phyloP scores from a whole-genome alignment of 139 green algal species.

The Micractinium sp. region DNA sequence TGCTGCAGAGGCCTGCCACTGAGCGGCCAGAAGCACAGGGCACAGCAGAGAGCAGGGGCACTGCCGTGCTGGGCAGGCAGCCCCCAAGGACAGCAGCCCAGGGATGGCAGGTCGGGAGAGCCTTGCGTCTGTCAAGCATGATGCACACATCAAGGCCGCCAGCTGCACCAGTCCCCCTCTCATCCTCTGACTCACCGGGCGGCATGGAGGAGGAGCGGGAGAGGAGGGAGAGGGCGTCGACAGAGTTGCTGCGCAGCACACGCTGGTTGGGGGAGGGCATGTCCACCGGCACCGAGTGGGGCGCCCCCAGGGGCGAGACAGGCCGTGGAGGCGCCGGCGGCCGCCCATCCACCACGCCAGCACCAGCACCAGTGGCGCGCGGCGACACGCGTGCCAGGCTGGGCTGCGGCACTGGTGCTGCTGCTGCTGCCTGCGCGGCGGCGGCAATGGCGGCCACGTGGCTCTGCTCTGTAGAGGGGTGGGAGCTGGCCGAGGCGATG shows the following conservation, averaged over 20 bases:
- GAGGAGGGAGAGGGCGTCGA: constrained; percentile 22
- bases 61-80: neutral
- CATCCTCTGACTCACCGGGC: neutral
- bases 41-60: too few relatives aligned
- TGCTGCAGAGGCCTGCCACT: neutral
- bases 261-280: constrained; percentile 18
- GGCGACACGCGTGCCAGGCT: neutral
- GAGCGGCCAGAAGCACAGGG: neutral
- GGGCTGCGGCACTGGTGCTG: neutral
- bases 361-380: neutral
- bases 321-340: neutral
- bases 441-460: neutral
- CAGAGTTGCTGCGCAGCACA: constrained; percentile 10
- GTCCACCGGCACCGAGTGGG: neutral
- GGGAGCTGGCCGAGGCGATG: neutral
- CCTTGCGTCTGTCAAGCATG: neutral
- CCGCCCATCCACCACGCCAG: neutral
- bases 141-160: neutral
- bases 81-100: neutral
- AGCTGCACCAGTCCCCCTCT: neutral
- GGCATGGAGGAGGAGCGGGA: constrained; percentile 29
- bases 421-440: neutral
- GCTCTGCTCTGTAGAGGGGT: neutral
- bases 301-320: neutral
- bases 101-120: neutral